Evolutionary conservation across 805 yeast genomes (phyloP), one percentile per base, ranked within the genome.

Genomic region (Debaryomyces tyrocola): DNA sequence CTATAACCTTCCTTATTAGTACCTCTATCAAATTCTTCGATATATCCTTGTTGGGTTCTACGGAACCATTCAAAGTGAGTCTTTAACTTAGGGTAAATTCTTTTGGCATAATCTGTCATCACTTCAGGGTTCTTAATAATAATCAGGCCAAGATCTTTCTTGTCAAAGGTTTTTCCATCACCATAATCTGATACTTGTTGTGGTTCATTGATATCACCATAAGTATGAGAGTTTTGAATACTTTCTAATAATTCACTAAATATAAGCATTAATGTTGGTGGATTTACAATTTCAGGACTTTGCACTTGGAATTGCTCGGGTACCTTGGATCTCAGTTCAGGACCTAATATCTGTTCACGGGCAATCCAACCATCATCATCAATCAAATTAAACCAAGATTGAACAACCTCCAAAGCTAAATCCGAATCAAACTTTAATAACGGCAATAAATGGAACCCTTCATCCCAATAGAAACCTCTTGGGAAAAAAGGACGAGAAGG

Each of bases 391-490:
- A 92, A 88, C 99, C 99, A 94, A 43, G 96, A 87, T 58, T 84
- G 77, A 47, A 91, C 61, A 14, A 94, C 84, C 53, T 89, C 94
- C 50, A 90, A 72, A 0, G 83, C 88, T 37, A 91, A 70, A 58
- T 89, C 96, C 12, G 87, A 76, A 65, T 94, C 98, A 61, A 85
- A 91, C 40, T 85, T 85, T 55, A 87, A 65, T 33, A 94, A 70
- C 6, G 96, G 96, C 35, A 91, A 71, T 49, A 92, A 72, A 63
- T 92, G 97, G 66, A 94, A 94, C 0, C 99, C 99, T 67, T 94
- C 99, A 66, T 94, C 99, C 99, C 99, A 94, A 60, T 88, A 90
- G 60, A 94, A 94, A 0, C 99, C 99, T 52, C 99, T 78, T 3
- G 99, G 98, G 66, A 94, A 94, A 59, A 88, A 89, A 0, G 96